Conservation (phyloP, 2,329 filamentous ascomycete genomes). For the Graphilbum ipis-grandicollis region DNA sequence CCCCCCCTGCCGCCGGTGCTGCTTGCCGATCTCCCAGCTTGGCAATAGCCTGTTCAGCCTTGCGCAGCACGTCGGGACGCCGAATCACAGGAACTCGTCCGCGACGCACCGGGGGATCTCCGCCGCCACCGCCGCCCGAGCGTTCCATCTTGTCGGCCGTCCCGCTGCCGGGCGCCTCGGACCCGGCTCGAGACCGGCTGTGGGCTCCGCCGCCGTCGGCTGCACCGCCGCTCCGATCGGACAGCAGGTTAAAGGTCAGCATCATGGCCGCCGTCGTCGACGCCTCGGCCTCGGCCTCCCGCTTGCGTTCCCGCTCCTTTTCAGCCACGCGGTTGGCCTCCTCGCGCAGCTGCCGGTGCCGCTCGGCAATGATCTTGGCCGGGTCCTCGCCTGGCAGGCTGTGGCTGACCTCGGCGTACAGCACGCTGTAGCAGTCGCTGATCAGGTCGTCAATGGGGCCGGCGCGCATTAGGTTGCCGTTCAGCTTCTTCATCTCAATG, state of each 20-base stretch:
- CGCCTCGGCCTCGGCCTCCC: conserved; percentile 7
- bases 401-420: conserved; percentile 52
- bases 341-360: conserved; percentile 16
- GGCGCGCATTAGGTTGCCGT: conserved; percentile 74
- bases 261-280: conserved; percentile 10
- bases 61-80: conserved; percentile 40
- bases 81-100: conserved; percentile 27
- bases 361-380: conserved; percentile 27
- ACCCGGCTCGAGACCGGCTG: conserved; percentile 7
- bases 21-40: conserved; percentile 27
- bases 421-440: conserved; percentile 67
- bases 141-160: conserved; percentile 20
- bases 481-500: conserved; percentile 51
- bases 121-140: conserved; percentile 13
- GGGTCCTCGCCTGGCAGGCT: conserved; percentile 35
- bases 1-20: conserved; percentile 13
- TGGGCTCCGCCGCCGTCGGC: neutral
- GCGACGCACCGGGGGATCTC: conserved; percentile 19
- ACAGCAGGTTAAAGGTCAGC: conserved; percentile 8
- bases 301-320: conserved; percentile 4
- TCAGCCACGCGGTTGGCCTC: conserved; percentile 11
- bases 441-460: conserved; percentile 84
- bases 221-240: conserved; percentile 1
- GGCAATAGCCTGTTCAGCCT: conserved; percentile 40
- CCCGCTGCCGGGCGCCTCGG: conserved; percentile 8